These are phyloP conservation scores for Ganoderma sinense DNA, from an alignment of 1,284 basidiomycete species.

Conservation along the genomic window DNA sequence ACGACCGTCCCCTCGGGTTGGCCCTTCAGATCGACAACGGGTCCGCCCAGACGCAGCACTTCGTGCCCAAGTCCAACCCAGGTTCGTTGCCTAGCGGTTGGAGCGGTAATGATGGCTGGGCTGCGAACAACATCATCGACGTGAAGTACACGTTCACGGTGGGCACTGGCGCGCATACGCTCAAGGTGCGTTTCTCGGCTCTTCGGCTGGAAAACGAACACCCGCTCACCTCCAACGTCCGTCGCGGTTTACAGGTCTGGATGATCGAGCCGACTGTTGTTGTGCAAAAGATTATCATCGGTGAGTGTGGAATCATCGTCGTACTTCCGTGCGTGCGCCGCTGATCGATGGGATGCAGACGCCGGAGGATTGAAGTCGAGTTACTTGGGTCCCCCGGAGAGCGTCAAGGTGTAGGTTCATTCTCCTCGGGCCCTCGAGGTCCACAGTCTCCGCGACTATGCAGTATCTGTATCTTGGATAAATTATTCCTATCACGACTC, in stretches of 20 bases:
- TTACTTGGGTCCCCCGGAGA: conserved; percentile 71
- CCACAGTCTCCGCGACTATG: background rate
- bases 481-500: background rate
- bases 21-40: conserved; percentile 62
- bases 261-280: conserved; percentile 69
- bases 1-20: conserved; percentile 61
- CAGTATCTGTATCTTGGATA: background rate
- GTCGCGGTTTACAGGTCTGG: conserved; percentile 48
- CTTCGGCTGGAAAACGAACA: background rate
- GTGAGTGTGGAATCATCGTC: conserved; percentile 43
- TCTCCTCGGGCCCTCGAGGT: background rate
- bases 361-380: conserved; percentile 61
- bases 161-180: conserved; percentile 60
- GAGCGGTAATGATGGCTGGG: conserved; percentile 59
- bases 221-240: background rate
- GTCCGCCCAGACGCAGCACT: conserved; percentile 52
- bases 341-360: conserved; percentile 44
- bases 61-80: conserved; percentile 57
- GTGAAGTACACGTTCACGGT: conserved; percentile 44
- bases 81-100: conserved; percentile 60
- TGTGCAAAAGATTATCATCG: conserved; percentile 67
- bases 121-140: conserved; percentile 57
- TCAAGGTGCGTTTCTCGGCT: conserved; percentile 50
- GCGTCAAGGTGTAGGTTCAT: conserved; percentile 40
- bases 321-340: background rate